These are phyloP conservation scores for Sphagnum fallax DNA, from an alignment of 228 moss, liverwort and hornwort species.

Conservation along the genomic window DNA sequence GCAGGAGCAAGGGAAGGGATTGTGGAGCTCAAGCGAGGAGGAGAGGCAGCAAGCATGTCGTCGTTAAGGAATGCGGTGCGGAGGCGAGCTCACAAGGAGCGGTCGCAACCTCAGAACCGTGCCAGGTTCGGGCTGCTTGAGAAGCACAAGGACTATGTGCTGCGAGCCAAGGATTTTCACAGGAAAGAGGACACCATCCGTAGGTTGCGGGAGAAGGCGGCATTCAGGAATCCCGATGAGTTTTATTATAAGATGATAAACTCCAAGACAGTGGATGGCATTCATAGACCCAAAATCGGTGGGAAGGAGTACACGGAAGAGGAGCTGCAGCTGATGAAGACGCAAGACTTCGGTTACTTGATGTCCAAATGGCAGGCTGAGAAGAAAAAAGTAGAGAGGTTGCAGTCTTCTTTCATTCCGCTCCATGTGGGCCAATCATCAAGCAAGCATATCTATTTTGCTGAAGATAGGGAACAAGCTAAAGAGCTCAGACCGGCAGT, in stretches of 20 bases:
- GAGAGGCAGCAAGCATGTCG: slow-evolving; percentile 29
- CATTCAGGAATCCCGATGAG: slow-evolving; percentile 89
- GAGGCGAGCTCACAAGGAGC: slow-evolving; percentile 93
- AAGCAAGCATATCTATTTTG: slow-evolving; percentile 74
- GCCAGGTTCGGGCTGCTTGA: slow-evolving; percentile 83
- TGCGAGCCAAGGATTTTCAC: slow-evolving; percentile 92
- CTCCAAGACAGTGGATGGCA: slow-evolving; percentile 59
- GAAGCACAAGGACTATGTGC: slow-evolving; percentile 97
- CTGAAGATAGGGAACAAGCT: slow-evolving; percentile 61
- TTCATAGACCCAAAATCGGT: slow-evolving; percentile 42
- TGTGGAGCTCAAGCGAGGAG: too few relatives aligned
- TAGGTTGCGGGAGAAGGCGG: slow-evolving; percentile 73
- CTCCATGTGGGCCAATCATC: slow-evolving; percentile 7
- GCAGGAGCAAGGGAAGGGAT: too few relatives aligned
- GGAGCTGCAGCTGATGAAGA: slow-evolving; percentile 66
- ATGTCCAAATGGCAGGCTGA: slow-evolving; percentile 79
- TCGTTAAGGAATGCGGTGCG: slow-evolving; percentile 78
- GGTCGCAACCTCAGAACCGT: slow-evolving; percentile 69
- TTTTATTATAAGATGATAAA: slow-evolving; percentile 95
- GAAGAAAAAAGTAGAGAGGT: slow-evolving; percentile 73
- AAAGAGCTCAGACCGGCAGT: slow-evolving; percentile 18
- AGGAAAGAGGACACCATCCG: slow-evolving; percentile 67
- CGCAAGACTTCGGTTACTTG: slow-evolving; percentile 72
- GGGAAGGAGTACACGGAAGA: slow-evolving; percentile 62
- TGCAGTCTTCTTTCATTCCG: slow-evolving; percentile 50